phyloP scores from a whole-genome alignment of 352 stramenopile genomes.

The Phytophthora colocasiae region DNA sequence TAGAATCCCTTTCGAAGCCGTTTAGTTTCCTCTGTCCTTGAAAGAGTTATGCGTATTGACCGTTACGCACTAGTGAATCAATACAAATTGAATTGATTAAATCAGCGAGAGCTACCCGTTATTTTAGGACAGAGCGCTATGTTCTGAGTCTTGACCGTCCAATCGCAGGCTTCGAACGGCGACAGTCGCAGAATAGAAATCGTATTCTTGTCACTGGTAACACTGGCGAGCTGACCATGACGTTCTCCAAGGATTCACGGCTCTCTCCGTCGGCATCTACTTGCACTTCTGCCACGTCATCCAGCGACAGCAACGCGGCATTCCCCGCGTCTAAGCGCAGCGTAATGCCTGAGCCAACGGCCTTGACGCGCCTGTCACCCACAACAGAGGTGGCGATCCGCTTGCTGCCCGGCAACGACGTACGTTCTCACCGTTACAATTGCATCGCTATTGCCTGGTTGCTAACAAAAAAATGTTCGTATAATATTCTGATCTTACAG shows the following conservation, averaged over 20 bases:
- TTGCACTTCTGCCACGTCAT: slow-evolving; percentile 21
- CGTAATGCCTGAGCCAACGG: slow-evolving; percentile 30
- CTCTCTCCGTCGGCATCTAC: slow-evolving; percentile 15
- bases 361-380: slow-evolving; percentile 51
- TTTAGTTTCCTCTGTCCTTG: not conserved
- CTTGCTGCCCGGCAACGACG: slow-evolving; percentile 77
- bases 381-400: slow-evolving; percentile 63
- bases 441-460: not conserved
- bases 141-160: slow-evolving; percentile 26
- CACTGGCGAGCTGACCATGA: slow-evolving; percentile 20
- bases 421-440: slow-evolving; percentile 32
- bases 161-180: slow-evolving; percentile 22
- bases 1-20: too few relatives aligned
- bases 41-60: slow-evolving; percentile 10
- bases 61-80: slow-evolving; percentile 16
- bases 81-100: not conserved
- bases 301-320: slow-evolving; percentile 24
- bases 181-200: slow-evolving; percentile 14
- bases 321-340: slow-evolving; percentile 9
- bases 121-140: not conserved
- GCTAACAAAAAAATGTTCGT: slow-evolving; percentile 8
- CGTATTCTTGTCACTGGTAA: slow-evolving; percentile 9
- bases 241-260: slow-evolving; percentile 10
- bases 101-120: not conserved
- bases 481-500: slow-evolving; percentile 31